Evolutionary conservation across 768 basidiomycete genomes (phyloP).

Genomic region (Suillus subluteus): DNA sequence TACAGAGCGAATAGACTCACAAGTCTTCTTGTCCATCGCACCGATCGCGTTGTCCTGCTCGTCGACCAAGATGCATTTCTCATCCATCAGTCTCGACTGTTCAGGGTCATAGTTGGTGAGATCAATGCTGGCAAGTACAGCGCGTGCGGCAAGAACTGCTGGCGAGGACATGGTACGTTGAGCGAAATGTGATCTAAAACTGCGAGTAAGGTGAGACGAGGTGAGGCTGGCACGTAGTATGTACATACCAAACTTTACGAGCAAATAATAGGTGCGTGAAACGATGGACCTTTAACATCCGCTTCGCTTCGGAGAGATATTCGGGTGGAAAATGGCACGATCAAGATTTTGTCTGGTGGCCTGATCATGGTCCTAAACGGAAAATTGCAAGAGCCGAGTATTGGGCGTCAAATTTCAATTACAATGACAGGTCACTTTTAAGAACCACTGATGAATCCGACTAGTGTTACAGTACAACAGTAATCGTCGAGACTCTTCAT

Average conservation of each 20-base stretch:
- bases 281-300: background rate
- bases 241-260: background rate
- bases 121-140: constrained; percentile 74
- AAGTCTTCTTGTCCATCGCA: constrained; percentile 94
- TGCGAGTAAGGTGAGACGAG: constrained; percentile 5
- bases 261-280: background rate
- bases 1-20: constrained; percentile 48
- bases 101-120: constrained; percentile 86
- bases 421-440: background rate
- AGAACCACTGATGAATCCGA: too few species aligned
- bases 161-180: constrained; percentile 54
- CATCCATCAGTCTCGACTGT: constrained; percentile 95
- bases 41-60: constrained; percentile 85
- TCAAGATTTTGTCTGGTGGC: background rate
- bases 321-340: constrained; percentile 9
- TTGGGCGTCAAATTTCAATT: background rate
- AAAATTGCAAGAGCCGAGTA: background rate
- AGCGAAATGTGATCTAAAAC: constrained; percentile 5
- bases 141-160: constrained; percentile 63
- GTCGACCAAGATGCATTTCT: constrained; percentile 90
- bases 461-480: too few species aligned
- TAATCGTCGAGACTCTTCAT: background rate
- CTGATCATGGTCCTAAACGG: constrained; percentile 2
- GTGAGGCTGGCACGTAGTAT: background rate
- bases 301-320: background rate